Conservation (phyloP, 768 basidiomycete species). For the Leccinellum rugosiceps region DNA sequence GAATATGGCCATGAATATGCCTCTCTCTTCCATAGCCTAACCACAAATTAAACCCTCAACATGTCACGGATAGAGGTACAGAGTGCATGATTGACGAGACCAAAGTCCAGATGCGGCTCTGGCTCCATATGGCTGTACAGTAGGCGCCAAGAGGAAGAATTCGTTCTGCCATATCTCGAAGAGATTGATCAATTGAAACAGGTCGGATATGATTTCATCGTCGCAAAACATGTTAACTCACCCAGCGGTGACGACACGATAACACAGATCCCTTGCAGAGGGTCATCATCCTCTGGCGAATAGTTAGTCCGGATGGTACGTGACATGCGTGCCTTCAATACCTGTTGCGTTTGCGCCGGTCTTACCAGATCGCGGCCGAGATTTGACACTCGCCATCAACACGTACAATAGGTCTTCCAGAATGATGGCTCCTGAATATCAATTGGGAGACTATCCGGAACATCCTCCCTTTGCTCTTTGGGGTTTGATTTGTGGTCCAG, state of each 20-base stretch:
- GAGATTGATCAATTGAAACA: conserved; percentile 66
- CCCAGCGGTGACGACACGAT: conserved; percentile 71
- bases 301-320: conserved; percentile 78
- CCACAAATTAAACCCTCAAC: conserved; percentile 73
- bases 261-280: conserved; percentile 79
- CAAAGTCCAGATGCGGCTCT: conserved; percentile 85
- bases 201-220: too few species aligned
- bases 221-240: conserved; percentile 32
- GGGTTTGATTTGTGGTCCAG: conserved; percentile 40
- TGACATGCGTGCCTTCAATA: conserved; percentile 86
- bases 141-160: conserved; percentile 90
- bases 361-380: conserved; percentile 1
- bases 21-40: neutral
- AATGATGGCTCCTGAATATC: conserved; percentile 91
- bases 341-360: conserved; percentile 47
- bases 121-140: conserved; percentile 87
- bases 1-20: neutral
- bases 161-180: conserved; percentile 84
- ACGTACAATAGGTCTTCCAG: conserved; percentile 93
- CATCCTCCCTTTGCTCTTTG: conserved; percentile 64
- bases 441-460: conserved; percentile 67
- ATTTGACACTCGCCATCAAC: conserved; percentile 66
- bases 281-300: conserved; percentile 79
- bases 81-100: conserved; percentile 93
- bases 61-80: conserved; percentile 92